phyloP scores from a whole-genome alignment of 1,139 yeast genomes.

The Blastobotrys ciferrii region DNA sequence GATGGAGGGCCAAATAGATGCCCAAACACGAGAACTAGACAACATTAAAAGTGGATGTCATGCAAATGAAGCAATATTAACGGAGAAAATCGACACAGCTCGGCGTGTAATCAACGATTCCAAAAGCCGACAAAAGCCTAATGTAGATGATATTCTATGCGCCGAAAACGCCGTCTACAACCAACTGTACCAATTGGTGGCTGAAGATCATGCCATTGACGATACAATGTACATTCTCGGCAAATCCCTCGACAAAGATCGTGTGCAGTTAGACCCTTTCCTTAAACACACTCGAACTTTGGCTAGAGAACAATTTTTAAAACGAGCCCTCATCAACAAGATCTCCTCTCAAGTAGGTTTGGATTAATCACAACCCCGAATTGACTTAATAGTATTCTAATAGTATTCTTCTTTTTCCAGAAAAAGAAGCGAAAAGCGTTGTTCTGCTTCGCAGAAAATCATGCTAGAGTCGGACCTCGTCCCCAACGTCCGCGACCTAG shows the following conservation, averaged over 20 bases:
- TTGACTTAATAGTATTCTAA: no score
- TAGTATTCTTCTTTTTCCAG: no score
- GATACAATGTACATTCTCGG: conserved; percentile 65
- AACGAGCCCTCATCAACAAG: conserved; percentile 32
- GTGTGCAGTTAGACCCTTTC: conserved; percentile 50
- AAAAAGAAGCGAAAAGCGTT: no score
- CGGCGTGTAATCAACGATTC: conserved; percentile 36
- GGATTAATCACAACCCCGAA: no score
- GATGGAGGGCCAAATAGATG: conserved; percentile 29
- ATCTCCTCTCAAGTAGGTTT: conserved; percentile 23
- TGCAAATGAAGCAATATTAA: conserved; percentile 37
- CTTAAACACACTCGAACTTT: conserved; percentile 57
- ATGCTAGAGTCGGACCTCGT: no score
- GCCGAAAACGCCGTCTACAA: conserved; percentile 49
- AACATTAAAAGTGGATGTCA: conserved; percentile 30
- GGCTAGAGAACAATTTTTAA: conserved; percentile 72
- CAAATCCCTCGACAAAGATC: conserved; percentile 52
- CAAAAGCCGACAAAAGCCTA: conserved; percentile 32
- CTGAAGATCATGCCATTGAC: conserved; percentile 66
- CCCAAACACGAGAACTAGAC: conserved; percentile 34
- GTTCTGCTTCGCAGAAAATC: no score
- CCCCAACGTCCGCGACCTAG: no score
- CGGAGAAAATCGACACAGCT: conserved; percentile 33
- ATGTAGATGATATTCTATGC: conserved; percentile 44
- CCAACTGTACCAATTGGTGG: conserved; percentile 62